Percentiles rank a stretch among this genome's conserved stretches.
phyloP scores from a whole-genome alignment of 805 yeast species.

The Zygoascus flipseniorum region DNA sequence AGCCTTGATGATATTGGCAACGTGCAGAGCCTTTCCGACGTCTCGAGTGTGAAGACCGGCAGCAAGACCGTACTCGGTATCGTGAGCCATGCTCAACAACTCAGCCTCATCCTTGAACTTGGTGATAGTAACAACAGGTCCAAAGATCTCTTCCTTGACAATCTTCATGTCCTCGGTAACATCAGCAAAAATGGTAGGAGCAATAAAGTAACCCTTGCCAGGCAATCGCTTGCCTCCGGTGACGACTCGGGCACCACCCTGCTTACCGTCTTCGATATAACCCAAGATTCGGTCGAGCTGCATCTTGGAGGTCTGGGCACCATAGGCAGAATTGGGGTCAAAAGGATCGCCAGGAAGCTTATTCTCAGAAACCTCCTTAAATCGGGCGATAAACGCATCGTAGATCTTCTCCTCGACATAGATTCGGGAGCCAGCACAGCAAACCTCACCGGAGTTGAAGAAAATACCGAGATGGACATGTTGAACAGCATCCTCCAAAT shows the following conservation, averaged over 20 bases:
- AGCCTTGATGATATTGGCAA: constrained; percentile 53
- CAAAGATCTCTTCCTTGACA: constrained; percentile 78
- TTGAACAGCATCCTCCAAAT: constrained; percentile 65
- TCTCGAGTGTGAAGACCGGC: constrained; percentile 71
- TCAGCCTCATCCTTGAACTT: constrained; percentile 61
- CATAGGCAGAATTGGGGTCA: constrained; percentile 65
- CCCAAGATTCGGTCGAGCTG: constrained; percentile 70
- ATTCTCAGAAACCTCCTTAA: constrained; percentile 42
- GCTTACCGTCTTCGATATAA: constrained; percentile 67
- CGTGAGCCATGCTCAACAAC: constrained; percentile 61
- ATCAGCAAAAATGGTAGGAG: constrained; percentile 71
- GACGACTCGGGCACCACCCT: constrained; percentile 74
- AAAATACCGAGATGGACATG: constrained; percentile 73
- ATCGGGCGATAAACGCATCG: constrained; percentile 57
- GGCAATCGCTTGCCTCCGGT: constrained; percentile 63
- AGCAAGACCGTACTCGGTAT: constrained; percentile 74
- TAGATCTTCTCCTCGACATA: constrained; percentile 78
- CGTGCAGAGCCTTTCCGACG: constrained; percentile 52
- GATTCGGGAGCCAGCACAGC: constrained; percentile 90
- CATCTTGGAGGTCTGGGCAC: constrained; percentile 77
- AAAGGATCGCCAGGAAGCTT: constrained; percentile 64
- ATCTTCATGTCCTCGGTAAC: constrained; percentile 59
- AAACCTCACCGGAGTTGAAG: constrained; percentile 93
- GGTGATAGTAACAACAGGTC: constrained; percentile 74
- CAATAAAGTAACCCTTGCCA: constrained; percentile 52